phyloP scores from a whole-genome alignment of 441 rosid genomes.

The Hypseocharis bilobata region DNA sequence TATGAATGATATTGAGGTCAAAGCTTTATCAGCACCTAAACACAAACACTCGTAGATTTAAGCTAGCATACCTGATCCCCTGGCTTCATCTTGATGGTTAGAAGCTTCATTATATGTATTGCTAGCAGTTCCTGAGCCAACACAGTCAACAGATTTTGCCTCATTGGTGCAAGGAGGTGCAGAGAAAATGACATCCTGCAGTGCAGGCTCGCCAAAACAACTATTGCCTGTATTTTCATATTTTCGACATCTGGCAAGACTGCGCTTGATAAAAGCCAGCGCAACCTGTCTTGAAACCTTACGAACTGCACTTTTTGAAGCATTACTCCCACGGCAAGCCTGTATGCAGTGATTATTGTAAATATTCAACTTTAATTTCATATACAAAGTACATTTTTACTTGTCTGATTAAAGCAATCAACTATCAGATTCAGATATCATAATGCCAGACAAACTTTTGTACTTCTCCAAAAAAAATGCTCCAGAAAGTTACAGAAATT shows the following conservation, averaged over 20 bases:
- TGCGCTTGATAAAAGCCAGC: conserved; percentile 39
- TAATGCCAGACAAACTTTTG: not conserved
- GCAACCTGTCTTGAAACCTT: conserved; percentile 52
- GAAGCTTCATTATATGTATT: conserved; percentile 22
- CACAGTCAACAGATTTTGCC: conserved; percentile 20
- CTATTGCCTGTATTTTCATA: conserved; percentile 48
- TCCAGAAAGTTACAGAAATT: no score
- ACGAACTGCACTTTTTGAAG: conserved; percentile 32
- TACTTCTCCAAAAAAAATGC: no score
- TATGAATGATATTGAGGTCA: not conserved
- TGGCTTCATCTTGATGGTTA: conserved; percentile 17
- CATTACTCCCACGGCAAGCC: conserved; percentile 43
- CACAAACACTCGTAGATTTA: not conserved
- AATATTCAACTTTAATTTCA: not conserved
- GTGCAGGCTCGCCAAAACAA: conserved; percentile 46
- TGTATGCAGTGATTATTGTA: conserved; percentile 21
- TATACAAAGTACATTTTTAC: not conserved
- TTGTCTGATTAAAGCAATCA: not conserved
- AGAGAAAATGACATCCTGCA: conserved; percentile 37
- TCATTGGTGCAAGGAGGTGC: conserved; percentile 25
- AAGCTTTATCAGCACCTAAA: not conserved
- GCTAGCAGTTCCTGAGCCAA: conserved; percentile 15
- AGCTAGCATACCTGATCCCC: conserved; percentile 27
- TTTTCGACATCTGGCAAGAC: conserved; percentile 46
- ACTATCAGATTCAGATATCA: not conserved